Conservation (phyloP, 805 yeast species). For the Suhomyces canberraensis region DNA sequence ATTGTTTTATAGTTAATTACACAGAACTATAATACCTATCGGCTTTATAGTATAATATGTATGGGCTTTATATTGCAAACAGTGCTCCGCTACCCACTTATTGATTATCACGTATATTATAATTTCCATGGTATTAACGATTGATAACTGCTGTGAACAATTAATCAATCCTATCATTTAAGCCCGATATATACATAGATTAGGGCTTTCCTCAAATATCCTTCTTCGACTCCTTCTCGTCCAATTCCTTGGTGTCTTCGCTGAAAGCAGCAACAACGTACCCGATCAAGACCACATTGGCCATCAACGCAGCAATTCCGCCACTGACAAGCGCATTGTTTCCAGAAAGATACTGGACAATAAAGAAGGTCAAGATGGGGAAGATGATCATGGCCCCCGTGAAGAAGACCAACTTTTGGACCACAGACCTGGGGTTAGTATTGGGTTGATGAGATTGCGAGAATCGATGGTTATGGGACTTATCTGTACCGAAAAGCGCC, state of each 20-base stretch:
- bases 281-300: conserved; percentile 70
- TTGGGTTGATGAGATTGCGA: neutral
- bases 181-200: too few relatives aligned
- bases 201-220: conserved; percentile 4
- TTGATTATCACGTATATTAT: too few relatives aligned
- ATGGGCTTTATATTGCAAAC: too few relatives aligned
- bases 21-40: too few relatives aligned
- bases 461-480: too few relatives aligned
- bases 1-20: too few relatives aligned
- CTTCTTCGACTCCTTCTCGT: conserved; percentile 13
- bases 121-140: too few relatives aligned
- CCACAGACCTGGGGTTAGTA: conserved; percentile 46
- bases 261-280: conserved; percentile 72
- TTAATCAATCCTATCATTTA: too few relatives aligned
- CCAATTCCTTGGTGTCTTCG: conserved; percentile 48
- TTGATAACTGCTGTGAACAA: too few relatives aligned
- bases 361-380: conserved; percentile 64
- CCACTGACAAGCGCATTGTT: conserved; percentile 67
- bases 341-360: conserved; percentile 41
- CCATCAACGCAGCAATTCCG: conserved; percentile 74
- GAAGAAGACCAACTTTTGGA: conserved; percentile 66
- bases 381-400: conserved; percentile 73
- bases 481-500: too few relatives aligned
- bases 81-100: too few relatives aligned
- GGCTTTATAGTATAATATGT: too few relatives aligned